These are phyloP conservation scores for Verticillium albo-atrum DNA, from an alignment of 2,329 filamentous ascomycete genomes.

Conservation along the genomic window DNA sequence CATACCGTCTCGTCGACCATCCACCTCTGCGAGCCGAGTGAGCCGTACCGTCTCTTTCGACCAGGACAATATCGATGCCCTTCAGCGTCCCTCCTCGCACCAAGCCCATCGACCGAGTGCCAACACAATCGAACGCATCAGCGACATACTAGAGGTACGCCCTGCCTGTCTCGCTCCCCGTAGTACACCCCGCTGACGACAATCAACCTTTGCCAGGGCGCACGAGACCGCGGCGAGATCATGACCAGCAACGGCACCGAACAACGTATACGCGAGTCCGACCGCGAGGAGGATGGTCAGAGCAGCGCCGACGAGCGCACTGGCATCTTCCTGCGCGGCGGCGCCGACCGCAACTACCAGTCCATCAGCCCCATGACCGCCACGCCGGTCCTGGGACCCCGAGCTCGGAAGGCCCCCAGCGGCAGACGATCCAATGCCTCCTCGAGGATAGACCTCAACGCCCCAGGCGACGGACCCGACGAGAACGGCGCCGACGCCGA, in stretches of 20 bases:
- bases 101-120: neutral
- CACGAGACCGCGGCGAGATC: conserved; percentile 35
- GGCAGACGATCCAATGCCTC: conserved; percentile 11
- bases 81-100: neutral
- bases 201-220: conserved; percentile 24
- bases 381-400: conserved; percentile 5
- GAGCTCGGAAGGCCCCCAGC: conserved; percentile 7
- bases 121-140: conserved; percentile 34
- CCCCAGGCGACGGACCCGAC: conserved; percentile 5
- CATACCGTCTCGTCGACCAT: neutral
- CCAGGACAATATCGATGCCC: conserved; percentile 3
- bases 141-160: conserved; percentile 42
- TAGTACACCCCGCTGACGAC: neutral
- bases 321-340: conserved; percentile 28
- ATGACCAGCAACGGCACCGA: conserved; percentile 21
- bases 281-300: conserved; percentile 14
- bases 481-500: conserved; percentile 10
- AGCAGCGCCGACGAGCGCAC: conserved; percentile 35
- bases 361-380: conserved; percentile 22
- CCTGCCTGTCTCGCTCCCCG: neutral
- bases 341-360: conserved; percentile 34
- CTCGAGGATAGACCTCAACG: neutral
- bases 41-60: conserved; percentile 8
- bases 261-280: conserved; percentile 8
- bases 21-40: neutral